phyloP scores from a whole-genome alignment of 306 rosid genomes.

The Cucurbita maxima region DNA sequence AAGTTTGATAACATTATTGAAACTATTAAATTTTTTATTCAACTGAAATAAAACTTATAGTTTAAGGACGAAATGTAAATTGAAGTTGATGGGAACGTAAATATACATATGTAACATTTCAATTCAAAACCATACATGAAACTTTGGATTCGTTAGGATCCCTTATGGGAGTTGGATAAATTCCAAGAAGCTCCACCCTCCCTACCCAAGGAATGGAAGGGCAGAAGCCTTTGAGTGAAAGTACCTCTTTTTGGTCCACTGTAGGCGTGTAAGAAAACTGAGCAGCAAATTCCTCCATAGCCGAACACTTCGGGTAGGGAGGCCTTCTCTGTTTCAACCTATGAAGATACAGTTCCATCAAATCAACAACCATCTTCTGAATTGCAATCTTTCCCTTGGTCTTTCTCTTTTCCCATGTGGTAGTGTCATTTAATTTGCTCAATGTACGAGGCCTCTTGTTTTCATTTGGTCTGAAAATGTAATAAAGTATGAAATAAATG shows the following conservation, averaged over 20 bases:
- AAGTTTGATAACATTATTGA: not conserved
- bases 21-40: not conserved
- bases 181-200: not conserved
- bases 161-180: not conserved
- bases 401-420: slow-evolving; percentile 70
- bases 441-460: slow-evolving; percentile 55
- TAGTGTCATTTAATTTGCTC: slow-evolving; percentile 73
- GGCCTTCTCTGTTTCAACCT: slow-evolving; percentile 81
- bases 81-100: not conserved
- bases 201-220: not conserved
- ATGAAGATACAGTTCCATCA: slow-evolving; percentile 88
- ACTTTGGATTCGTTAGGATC: not conserved
- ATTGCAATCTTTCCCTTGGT: slow-evolving; percentile 77
- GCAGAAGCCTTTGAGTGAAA: not conserved
- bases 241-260: slow-evolving; percentile 77
- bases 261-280: slow-evolving; percentile 68
- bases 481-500: not conserved
- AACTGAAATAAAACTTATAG: not conserved
- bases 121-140: not conserved
- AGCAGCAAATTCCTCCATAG: slow-evolving; percentile 39
- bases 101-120: not conserved
- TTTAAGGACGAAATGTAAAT: not conserved
- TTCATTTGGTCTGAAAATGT: slow-evolving; percentile 67
- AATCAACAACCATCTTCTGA: slow-evolving; percentile 95
- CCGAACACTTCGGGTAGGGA: slow-evolving; percentile 43